These are phyloP conservation scores for grape (Vitis vinifera) DNA, from an alignment of 164 flowering plant genomes.

Conservation along the genomic window DNA sequence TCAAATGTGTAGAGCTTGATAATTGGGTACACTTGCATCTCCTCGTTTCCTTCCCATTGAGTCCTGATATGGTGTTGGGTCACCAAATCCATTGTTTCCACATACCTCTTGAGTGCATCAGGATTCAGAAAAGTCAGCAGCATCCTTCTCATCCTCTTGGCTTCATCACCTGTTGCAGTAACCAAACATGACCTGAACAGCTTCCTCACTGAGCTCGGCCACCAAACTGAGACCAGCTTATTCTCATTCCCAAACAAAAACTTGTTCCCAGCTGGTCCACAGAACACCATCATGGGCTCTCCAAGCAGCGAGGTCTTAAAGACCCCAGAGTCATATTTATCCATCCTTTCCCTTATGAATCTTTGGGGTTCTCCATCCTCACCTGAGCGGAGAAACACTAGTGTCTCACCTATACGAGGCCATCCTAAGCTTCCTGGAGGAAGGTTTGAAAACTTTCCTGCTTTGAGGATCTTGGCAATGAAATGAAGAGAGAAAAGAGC, in stretches of 20 bases:
- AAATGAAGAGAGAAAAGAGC: no score
- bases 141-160: slow-evolving; percentile 18
- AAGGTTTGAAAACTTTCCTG: slow-evolving; percentile 1
- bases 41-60: slow-evolving; percentile 28
- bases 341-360: slow-evolving; percentile 14
- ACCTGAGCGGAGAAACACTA: slow-evolving; percentile 7
- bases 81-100: slow-evolving; percentile 15
- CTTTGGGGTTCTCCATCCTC: slow-evolving; percentile 13
- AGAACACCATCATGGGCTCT: slow-evolving; percentile 16
- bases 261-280: slow-evolving; percentile 28
- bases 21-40: slow-evolving; percentile 24
- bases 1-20: slow-evolving; percentile 28
- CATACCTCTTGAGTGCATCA: slow-evolving; percentile 19
- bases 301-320: slow-evolving; percentile 32
- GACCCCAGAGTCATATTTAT: slow-evolving; percentile 9
- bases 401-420: slow-evolving; percentile 34
- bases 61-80: slow-evolving; percentile 18
- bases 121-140: slow-evolving; percentile 21
- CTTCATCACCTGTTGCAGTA: slow-evolving; percentile 23
- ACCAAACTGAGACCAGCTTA: slow-evolving; percentile 26
- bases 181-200: slow-evolving; percentile 23
- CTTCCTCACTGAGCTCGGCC: slow-evolving; percentile 29
- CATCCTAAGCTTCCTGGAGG: slow-evolving; percentile 40
- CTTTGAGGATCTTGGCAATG: not conserved
- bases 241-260: slow-evolving; percentile 33